These are phyloP conservation scores for Cyathus striatus DNA, from an alignment of 768 basidiomycete genomes.

Conservation along the genomic window DNA sequence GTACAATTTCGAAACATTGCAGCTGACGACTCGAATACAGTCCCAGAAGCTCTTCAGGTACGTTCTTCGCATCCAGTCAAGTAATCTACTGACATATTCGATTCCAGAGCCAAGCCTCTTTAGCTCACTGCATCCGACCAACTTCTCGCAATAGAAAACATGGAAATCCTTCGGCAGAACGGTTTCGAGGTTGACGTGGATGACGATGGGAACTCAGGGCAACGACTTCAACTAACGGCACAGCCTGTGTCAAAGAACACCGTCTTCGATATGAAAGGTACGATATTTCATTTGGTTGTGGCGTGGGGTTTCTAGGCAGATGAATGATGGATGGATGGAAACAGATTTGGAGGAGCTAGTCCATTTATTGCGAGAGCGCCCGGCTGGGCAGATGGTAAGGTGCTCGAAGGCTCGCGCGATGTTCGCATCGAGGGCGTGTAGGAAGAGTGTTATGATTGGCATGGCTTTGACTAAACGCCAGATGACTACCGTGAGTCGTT, in stretches of 20 bases:
- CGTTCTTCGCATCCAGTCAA: slow-evolving; percentile 13
- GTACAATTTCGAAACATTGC: slow-evolving; percentile 95
- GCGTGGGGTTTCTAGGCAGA: not conserved
- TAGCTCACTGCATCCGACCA: slow-evolving; percentile 90
- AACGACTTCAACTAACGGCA: slow-evolving; percentile 58
- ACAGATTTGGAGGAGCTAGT: slow-evolving; percentile 91
- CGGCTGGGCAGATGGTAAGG: slow-evolving; percentile 78
- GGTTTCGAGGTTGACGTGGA: slow-evolving; percentile 77
- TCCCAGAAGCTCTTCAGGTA: slow-evolving; percentile 83
- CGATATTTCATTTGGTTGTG: not conserved
- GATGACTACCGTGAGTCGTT: slow-evolving; percentile 64
- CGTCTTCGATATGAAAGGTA: slow-evolving; percentile 85
- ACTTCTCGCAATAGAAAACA: slow-evolving; percentile 79
- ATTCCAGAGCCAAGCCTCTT: slow-evolving; percentile 61
- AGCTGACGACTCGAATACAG: slow-evolving; percentile 84
- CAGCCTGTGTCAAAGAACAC: slow-evolving; percentile 92
- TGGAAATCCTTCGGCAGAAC: slow-evolving; percentile 77
- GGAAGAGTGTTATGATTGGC: slow-evolving; percentile 96
- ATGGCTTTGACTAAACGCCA: slow-evolving; percentile 70
- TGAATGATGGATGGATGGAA: not conserved
- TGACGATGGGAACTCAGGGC: slow-evolving; percentile 34
- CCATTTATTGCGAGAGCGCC: slow-evolving; percentile 74
- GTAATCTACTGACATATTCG: not conserved
- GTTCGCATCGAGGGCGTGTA: slow-evolving; percentile 95
- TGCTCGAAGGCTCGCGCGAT: slow-evolving; percentile 91